Evolutionary conservation across 2,329 filamentous ascomycete species (phyloP), one percentile per base, ranked within the genome.

Genomic region (Fusarium torreyae): DNA sequence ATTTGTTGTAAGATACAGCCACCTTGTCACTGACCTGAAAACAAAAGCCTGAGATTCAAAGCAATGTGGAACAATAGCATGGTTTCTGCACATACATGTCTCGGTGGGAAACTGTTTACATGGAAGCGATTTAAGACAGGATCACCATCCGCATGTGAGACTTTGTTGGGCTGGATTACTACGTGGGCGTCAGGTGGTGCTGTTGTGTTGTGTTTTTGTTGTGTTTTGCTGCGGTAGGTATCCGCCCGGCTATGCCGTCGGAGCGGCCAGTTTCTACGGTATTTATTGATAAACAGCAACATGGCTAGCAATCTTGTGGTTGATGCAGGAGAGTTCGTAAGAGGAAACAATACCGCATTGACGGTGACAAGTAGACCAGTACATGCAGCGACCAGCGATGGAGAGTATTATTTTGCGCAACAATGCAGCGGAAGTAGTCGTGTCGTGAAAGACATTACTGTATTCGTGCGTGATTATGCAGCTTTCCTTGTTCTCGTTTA

Each of bases 221-320:
- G 56, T 69, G 56, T 49, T 63, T 69, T 38, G 44, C 49, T 31
- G 57, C 52, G 22, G 66, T 63, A 46, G 51, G 52, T 55, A 63
- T 66, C 62, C 56, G 66, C 46, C 36, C 66, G 66, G 51, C 43
- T 70, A 31, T 53, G 48, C 66, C 44, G 48, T 65, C 40, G 39
- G 44, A 38, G 34, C 38, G 39, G 18, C 28, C 34, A 44, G 11
- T 38, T 22, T 34, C 22, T 44, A n/a, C 33, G 31, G 26, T 26
- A 14, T 43, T 43, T 33, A 26, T 39, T 54, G 24, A 24, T 62
- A 26, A 22, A 31, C 24, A 44, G 20, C 22, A 44, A 26, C 22
- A 20, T 45, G 40, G 36, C 31, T 51, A 20, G 15, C 39, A 39
- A 20, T 28, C 45, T 46, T 43, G 31, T 46, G 24, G 8, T 53